Base-by-base conservation (phyloP, 2,329 filamentous ascomycete genomes). In the Colletotrichum cereale region DNA sequence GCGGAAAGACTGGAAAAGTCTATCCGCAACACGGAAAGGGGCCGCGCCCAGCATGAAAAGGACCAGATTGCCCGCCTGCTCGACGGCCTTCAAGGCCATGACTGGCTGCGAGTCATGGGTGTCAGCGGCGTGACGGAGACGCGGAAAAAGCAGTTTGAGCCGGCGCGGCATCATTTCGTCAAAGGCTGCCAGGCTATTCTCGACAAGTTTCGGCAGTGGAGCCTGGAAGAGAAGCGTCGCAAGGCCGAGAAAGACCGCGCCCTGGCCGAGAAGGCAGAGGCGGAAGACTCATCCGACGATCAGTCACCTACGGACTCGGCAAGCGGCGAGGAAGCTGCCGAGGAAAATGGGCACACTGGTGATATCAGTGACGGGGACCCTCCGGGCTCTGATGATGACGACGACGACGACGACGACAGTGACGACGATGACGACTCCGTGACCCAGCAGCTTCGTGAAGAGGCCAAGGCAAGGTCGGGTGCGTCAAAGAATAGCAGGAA, bases 61-160 rank as follows among this genome's bases (percentile, higher is more conserved):
- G 89, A 91, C 72, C 89, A 91, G 75, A 88, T 92, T 50, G 86
- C 89, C 65, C 86, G 89, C 42, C 81, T 92, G 21, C 86, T 98
- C 8, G 94, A 96, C 65, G 94, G 94, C 24, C 87, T 99, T 1
- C 92, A 94, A 79, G 93, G 96, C 2, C 94, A 93, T 69, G 96
- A 98, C 81, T 99, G 96, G 96, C 86, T 98, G 67, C 91, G 93
- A 73, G 89, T 95, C 5, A 95, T 99, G 90, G 96, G 96, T 34
- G 92, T 98, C 42, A 96, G 91, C 74, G 94, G 89, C 26, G 84
- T 97, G 47, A 97, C 94, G 0, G 95, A 98, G 78, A 90, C 90
- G 29, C 93, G 94, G 77, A 96, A 94, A 82, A 96, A 93, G 80
- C 89, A 92, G 38, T 98, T 94, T 80, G 94, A 97, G 80, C 91